Evolutionary conservation across 1,139 yeast species (phyloP).

Genomic region (Komagataea norvegica): DNA sequence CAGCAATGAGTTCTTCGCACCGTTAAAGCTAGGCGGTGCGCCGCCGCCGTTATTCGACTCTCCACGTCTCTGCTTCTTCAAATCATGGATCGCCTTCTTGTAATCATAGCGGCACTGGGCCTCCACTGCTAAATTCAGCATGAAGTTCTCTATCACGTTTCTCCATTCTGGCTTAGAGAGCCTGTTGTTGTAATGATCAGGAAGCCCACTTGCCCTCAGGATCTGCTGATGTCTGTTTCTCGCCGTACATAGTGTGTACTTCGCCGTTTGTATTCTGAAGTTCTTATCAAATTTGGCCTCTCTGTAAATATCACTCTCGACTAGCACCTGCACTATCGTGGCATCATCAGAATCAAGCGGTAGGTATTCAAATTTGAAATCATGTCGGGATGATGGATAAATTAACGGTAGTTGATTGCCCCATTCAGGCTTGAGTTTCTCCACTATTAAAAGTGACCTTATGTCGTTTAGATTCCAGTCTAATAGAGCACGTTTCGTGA

Average conservation of each 20-base stretch:
- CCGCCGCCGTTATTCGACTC: neutral
- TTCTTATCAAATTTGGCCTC: conserved; percentile 51
- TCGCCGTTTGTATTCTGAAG: conserved; percentile 53
- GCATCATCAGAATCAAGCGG: conserved; percentile 49
- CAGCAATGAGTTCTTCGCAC: conserved; percentile 21
- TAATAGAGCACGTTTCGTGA: conserved; percentile 52
- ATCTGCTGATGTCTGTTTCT: conserved; percentile 41
- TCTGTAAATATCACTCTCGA: conserved; percentile 50
- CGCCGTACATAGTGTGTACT: conserved; percentile 53
- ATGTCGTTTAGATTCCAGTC: conserved; percentile 66
- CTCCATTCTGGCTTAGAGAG: conserved; percentile 57
- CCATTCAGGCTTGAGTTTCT: conserved; percentile 49
- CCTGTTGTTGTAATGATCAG: conserved; percentile 17
- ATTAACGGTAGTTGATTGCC: conserved; percentile 44
- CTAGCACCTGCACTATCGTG: conserved; percentile 43
- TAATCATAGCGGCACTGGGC: conserved; percentile 63
- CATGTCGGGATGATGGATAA: conserved; percentile 28
- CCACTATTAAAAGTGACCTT: conserved; percentile 54
- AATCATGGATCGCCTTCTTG: conserved; percentile 42
- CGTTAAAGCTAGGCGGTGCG: conserved; percentile 1
- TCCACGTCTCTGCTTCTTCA: conserved; percentile 34
- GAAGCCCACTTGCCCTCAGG: conserved; percentile 25
- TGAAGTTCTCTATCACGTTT: conserved; percentile 60
- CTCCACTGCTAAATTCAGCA: conserved; percentile 61
- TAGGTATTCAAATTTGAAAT: conserved; percentile 36